phyloP scores from a whole-genome alignment of 2,329 filamentous ascomycete species.

The Ophiostoma montium region DNA sequence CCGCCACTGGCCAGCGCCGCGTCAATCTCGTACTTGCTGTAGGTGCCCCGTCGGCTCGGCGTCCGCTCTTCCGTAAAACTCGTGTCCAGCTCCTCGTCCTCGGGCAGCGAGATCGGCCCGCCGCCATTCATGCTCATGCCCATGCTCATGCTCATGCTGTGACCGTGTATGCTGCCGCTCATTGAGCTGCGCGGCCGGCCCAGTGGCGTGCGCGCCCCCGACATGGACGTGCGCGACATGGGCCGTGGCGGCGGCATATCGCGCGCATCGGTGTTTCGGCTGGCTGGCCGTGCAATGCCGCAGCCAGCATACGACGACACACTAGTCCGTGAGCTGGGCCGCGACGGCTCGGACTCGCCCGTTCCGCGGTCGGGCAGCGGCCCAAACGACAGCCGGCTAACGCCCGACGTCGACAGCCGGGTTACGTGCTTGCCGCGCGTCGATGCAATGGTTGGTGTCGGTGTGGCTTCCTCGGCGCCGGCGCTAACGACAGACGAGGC shows the following conservation, averaged over 20 bases:
- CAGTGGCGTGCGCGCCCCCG: constrained; percentile 48
- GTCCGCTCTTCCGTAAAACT: constrained; percentile 30
- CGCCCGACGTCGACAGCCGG: constrained; percentile 46
- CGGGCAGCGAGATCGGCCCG: constrained; percentile 23
- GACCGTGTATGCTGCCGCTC: constrained; percentile 39
- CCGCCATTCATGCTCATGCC: constrained; percentile 19
- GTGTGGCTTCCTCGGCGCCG: constrained; percentile 34
- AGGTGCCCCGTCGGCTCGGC: constrained; percentile 42
- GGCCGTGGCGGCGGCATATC: constrained; percentile 43
- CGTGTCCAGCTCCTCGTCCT: constrained; percentile 31
- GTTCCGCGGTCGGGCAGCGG: constrained; percentile 38
- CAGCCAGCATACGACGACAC: constrained; percentile 34
- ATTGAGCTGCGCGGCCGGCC: constrained; percentile 59
- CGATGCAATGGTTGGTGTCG: constrained; percentile 28
- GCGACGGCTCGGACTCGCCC: constrained; percentile 34
- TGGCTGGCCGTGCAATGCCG: constrained; percentile 32
- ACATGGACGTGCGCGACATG: constrained; percentile 49
- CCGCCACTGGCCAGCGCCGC: constrained; percentile 17
- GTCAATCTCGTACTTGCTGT: constrained; percentile 33
- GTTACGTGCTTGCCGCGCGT: constrained; percentile 32
- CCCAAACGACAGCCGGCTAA: constrained; percentile 50
- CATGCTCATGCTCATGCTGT: constrained; percentile 43
- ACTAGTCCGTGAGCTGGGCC: constrained; percentile 62
- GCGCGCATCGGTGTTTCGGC: constrained; percentile 24
- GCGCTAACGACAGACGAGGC: constrained; percentile 26